Evolutionary conservation across 306 rosid genomes (phyloP), one percentile per base, ranked within the genome.

Genomic region (Castanea sativa): DNA sequence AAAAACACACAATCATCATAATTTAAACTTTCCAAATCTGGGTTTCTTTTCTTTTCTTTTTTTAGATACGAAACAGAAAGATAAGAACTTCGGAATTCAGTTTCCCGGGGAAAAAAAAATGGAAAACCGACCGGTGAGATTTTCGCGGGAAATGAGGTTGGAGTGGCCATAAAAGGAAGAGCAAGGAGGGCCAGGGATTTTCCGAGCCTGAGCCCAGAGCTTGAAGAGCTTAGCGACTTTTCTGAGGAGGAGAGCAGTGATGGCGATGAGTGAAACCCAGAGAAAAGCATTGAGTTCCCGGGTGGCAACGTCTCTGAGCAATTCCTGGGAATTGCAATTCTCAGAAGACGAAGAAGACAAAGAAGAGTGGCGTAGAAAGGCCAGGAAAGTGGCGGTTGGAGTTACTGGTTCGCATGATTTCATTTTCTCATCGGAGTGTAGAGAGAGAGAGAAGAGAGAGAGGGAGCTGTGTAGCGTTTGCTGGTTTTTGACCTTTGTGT

Each of bases 281-380:
- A 90, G 86, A 71, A 91, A 89, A 0, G 93, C 98, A 69, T 91
- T 93, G 93, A 91, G 41, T 30, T 93, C 98, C 33, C 92, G 57
- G n/a, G 81, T 52, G 11, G 83, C 90, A 2, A 89, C 72, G 82
- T 93, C 97, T 13, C 57, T 78, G 45, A 93, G 52, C 43, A 87
- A 73, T 12, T 76, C 41, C 33, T 56, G 41, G 7, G 49, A 77
- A 71, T 51, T 35, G 73, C 81, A 80, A 25, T 69, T 16, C 15
- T 16, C 23, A 33, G 33, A 32, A 32, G 32, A 29, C 2, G 30
- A 29, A 29, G 4, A 30, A 6, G 43, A 38, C 7, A 11, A 41
- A 41, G 45, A 41, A 6, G 52, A 78, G 16, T 74, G 78, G 16
- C 87, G 87, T 60, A 90, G 79, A 73, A 84, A 55, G 3, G 80